Percentiles rank a stretch among this genome's conserved stretches.
Evolutionary conservation across 208 protist genomes (phyloP).

Genomic region (Trypanosoma theileri): DNA sequence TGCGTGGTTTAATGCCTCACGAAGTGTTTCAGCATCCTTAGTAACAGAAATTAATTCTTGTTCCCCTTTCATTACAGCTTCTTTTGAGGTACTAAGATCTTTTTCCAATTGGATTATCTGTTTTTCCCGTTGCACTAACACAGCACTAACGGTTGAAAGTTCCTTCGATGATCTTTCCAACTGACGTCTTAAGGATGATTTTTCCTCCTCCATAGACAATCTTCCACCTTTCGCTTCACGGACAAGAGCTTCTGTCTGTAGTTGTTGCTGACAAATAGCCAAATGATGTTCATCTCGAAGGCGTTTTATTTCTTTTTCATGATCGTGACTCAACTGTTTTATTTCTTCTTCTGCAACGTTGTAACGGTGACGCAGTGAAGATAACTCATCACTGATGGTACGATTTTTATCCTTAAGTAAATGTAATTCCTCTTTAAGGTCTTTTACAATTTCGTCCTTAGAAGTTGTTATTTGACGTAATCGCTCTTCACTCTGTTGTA

Average conservation of each 20-base stretch:
- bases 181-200: conserved; percentile 69
- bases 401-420: conserved; percentile 49
- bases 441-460: conserved; percentile 56
- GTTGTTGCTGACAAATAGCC: conserved; percentile 60
- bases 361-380: conserved; percentile 44
- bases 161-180: conserved; percentile 59
- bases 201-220: conserved; percentile 71
- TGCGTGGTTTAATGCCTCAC: conserved; percentile 46
- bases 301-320: conserved; percentile 60
- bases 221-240: conserved; percentile 64
- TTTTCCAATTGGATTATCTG: conserved; percentile 45
- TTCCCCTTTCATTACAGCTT: conserved; percentile 37
- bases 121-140: conserved; percentile 72
- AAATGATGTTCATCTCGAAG: conserved; percentile 75
- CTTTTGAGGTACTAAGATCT: conserved; percentile 32
- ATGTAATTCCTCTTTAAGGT: conserved; percentile 55
- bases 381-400: conserved; percentile 47
- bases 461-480: conserved; percentile 41
- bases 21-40: conserved; percentile 47
- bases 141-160: conserved; percentile 57
- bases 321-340: conserved; percentile 39
- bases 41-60: conserved; percentile 55
- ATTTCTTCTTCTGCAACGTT: conserved; percentile 52
- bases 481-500: conserved; percentile 46
- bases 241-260: conserved; percentile 64